Evolutionary conservation across 805 yeast genomes (phyloP).

Genomic region (Barnettozyma sucrosica): DNA sequence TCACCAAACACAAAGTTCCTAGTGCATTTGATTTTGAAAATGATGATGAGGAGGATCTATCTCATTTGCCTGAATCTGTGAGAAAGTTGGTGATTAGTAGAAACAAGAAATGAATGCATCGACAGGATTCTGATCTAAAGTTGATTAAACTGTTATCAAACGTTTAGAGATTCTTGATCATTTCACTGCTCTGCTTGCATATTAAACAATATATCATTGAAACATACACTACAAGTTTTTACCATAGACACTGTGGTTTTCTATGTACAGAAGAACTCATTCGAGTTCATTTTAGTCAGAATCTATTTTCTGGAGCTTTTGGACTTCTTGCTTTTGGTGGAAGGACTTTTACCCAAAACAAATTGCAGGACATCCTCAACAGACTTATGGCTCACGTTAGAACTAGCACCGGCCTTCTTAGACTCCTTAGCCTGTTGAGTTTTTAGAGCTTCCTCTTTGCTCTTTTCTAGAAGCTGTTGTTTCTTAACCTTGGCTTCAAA

Average conservation of each 20-base stretch:
- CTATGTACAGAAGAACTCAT: slow-evolving; percentile 8
- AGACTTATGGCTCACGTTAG: slow-evolving; percentile 55
- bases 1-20: slow-evolving; percentile 19
- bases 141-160: too few relatives aligned
- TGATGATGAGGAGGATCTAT: slow-evolving; percentile 24
- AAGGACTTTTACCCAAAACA: slow-evolving; percentile 51
- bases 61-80: slow-evolving; percentile 25
- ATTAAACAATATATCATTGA: too few relatives aligned
- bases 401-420: slow-evolving; percentile 5
- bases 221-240: too few relatives aligned
- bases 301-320: slow-evolving; percentile 10
- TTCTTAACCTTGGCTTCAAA: slow-evolving; percentile 36
- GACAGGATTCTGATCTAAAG: neutral
- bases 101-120: neutral
- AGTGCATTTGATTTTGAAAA: slow-evolving; percentile 23
- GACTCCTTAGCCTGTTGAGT: slow-evolving; percentile 19
- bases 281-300: neutral
- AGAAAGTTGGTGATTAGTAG: slow-evolving; percentile 21
- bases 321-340: slow-evolving; percentile 23
- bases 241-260: neutral
- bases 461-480: slow-evolving; percentile 28
- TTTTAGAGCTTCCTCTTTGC: slow-evolving; percentile 24
- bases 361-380: slow-evolving; percentile 68
- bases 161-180: too few relatives aligned
- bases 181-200: too few relatives aligned